These are phyloP conservation scores for Alternaria sp. DNA, from an alignment of 2,329 filamentous ascomycete genomes.

Conservation along the genomic window DNA sequence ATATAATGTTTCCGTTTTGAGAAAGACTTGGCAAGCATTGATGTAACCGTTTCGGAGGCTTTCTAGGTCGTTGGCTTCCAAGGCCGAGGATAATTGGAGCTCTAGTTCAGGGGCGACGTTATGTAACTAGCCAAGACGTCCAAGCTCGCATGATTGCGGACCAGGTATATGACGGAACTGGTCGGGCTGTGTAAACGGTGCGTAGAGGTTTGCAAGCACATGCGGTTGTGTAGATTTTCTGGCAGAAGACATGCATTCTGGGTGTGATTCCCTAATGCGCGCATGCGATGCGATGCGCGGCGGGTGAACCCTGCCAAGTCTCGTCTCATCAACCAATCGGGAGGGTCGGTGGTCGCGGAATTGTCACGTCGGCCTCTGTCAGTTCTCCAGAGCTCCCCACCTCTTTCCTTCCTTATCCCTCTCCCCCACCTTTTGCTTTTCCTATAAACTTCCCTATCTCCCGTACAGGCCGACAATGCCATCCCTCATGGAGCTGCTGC, in stretches of 20 bases:
- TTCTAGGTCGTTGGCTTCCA: not conserved
- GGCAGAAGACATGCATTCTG: not conserved
- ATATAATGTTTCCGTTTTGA: not conserved
- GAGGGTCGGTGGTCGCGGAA: constrained; percentile 21
- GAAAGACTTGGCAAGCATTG: not conserved
- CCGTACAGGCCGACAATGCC: constrained; percentile 63
- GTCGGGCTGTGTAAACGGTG: not conserved
- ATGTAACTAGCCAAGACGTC: not conserved
- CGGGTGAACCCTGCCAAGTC: constrained; percentile 30
- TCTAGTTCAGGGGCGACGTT: not conserved
- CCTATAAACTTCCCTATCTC: not conserved
- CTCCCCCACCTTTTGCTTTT: constrained; percentile 7
- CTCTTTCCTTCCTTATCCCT: not conserved
- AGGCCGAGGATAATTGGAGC: not conserved
- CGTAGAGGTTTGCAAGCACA: not conserved
- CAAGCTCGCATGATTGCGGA: not conserved
- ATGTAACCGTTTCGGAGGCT: not conserved
- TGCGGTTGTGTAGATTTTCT: not conserved
- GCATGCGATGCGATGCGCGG: not conserved
- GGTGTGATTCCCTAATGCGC: not conserved
- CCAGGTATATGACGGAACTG: not conserved
- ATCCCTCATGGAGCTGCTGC: constrained; percentile 74
- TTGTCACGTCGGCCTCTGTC: constrained; percentile 26
- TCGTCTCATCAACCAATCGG: constrained; percentile 26
- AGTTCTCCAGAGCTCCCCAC: not conserved